Evolutionary conservation across 2,329 filamentous ascomycete species (phyloP), one percentile per base, ranked within the genome.

Genomic region (Sodiomyces alkalinus): DNA sequence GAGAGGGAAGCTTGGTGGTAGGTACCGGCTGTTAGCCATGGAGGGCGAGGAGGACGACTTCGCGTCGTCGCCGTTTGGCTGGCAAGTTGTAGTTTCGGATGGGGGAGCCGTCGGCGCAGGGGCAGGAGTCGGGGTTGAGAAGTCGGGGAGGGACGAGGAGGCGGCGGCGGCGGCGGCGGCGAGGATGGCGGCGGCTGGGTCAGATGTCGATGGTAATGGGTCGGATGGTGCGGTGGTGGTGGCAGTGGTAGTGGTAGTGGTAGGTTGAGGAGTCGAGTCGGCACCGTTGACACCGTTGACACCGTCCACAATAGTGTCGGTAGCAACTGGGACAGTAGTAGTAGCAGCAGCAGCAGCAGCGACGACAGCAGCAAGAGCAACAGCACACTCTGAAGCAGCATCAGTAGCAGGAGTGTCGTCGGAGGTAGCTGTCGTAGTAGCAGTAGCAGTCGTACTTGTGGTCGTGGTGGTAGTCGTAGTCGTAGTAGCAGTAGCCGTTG

Each of bases 11-110:
- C 9, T 35, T 37, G 13, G 24, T 29, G 22, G 35, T n/a, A n/a
- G 33, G 20, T 32, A 37, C 15, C 36, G 37, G 19, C 33, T 29
- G 21, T 41, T 34, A 19, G 39, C 33, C 39, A 41, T 41, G 31
- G 29, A 32, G 22, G 39, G 32, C 28, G 39, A 37, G 19, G 34
- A 29, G 17, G 38, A 33, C 32, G 29, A 33, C 29, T 29, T 32
- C 31, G 32, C 31, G 33, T 39, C 31, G 33, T 39, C 35, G 27
- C 33, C 31, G 35, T 39, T 39, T 17, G 27, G 34, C 22, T 33
- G 32, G 23, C n/a, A n/a, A n/a, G n/a, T n/a, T n/a, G 14, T 24
- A 17, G 27, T 19, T 22, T 30, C 22, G 22, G 22, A 13, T 14
- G 22, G 29, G 8, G 35, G 15, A 13, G 25, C 22, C n/a, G 22